Conservation (phyloP, 2,329 filamentous ascomycete genomes). For the Ustulina deusta region DNA sequence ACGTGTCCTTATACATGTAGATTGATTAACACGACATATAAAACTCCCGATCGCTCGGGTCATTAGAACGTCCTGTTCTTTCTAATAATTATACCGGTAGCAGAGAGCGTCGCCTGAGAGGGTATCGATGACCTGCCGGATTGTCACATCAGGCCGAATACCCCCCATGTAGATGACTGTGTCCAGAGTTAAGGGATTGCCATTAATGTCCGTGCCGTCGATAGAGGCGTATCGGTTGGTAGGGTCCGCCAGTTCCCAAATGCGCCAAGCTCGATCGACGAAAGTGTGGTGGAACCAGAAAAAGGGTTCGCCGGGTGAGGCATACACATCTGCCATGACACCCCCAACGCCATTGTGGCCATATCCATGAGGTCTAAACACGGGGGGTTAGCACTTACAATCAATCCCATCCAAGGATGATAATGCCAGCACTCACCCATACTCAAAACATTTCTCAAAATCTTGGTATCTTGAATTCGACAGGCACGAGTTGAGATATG, state of each 20-base stretch:
- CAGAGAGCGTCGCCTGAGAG: slow-evolving; percentile 32
- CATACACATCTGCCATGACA: slow-evolving; percentile 37
- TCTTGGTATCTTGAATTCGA: slow-evolving; percentile 32
- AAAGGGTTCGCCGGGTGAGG: slow-evolving; percentile 38
- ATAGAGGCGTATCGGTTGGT: slow-evolving; percentile 34
- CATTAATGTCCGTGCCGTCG: slow-evolving; percentile 36
- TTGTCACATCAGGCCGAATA: slow-evolving; percentile 33
- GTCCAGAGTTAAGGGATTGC: slow-evolving; percentile 32
- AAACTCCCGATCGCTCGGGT: background rate
- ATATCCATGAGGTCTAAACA: slow-evolving; percentile 36
- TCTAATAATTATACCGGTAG: slow-evolving; percentile 40
- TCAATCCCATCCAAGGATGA: background rate
- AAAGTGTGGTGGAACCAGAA: slow-evolving; percentile 42
- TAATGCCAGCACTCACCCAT: slow-evolving; percentile 33
- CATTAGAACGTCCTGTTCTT: background rate
- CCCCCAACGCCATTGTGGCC: slow-evolving; percentile 38
- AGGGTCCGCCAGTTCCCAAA: slow-evolving; percentile 38
- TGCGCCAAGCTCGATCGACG: slow-evolving; percentile 36
- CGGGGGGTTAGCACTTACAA: slow-evolving; percentile 11
- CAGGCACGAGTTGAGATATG: slow-evolving; percentile 35
- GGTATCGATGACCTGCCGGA: slow-evolving; percentile 36
- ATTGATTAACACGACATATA: slow-evolving; percentile 14
- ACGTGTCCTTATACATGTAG: background rate
- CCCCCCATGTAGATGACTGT: slow-evolving; percentile 35
- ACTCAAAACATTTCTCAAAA: slow-evolving; percentile 39